A percentile compares a stretch with the other conserved stretches of the same genome.
These are phyloP conservation scores for Corniculantispora saksenae DNA, from an alignment of 2,329 filamentous ascomycete species.

Conservation along the genomic window DNA sequence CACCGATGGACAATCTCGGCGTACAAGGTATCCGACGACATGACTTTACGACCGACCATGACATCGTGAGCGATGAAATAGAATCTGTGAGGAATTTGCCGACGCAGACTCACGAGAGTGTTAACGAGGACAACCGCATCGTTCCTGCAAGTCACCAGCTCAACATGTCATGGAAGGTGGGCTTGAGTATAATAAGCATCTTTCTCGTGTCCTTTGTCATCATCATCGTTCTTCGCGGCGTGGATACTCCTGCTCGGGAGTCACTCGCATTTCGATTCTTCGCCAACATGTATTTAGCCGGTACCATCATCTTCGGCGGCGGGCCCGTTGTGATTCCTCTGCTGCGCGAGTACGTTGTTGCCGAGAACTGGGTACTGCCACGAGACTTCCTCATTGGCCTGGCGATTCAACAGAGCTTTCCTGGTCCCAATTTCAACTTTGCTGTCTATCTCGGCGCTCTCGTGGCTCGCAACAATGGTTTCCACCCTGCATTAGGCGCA, in stretches of 20 bases:
- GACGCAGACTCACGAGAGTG: not conserved
- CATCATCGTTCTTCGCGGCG: slow-evolving; percentile 54
- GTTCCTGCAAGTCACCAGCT: slow-evolving; percentile 36
- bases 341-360: slow-evolving; percentile 62
- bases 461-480: slow-evolving; percentile 41
- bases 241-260: slow-evolving; percentile 30
- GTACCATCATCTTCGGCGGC: slow-evolving; percentile 67
- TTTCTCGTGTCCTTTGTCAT: slow-evolving; percentile 60
- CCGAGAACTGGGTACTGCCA: slow-evolving; percentile 68
- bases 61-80: slow-evolving; percentile 4
- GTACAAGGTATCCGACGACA: not conserved
- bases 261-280: slow-evolving; percentile 62
- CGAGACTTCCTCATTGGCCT: slow-evolving; percentile 74
- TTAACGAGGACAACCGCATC: slow-evolving; percentile 13
- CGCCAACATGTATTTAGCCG: slow-evolving; percentile 72
- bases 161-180: slow-evolving; percentile 47
- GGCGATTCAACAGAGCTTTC: slow-evolving; percentile 70
- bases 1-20: not conserved
- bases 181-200: slow-evolving; percentile 40
- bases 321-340: slow-evolving; percentile 67
- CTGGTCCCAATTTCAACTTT: slow-evolving; percentile 52
- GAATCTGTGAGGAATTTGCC: not conserved
- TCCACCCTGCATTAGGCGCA: slow-evolving; percentile 46
- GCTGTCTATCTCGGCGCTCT: slow-evolving; percentile 59
- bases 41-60: slow-evolving; percentile 15